Percentiles rank a stretch among this genome's conserved stretches.
Evolutionary conservation across 23 red algal genomes (phyloP).

Genomic region (Pyropia haitanensis): DNA sequence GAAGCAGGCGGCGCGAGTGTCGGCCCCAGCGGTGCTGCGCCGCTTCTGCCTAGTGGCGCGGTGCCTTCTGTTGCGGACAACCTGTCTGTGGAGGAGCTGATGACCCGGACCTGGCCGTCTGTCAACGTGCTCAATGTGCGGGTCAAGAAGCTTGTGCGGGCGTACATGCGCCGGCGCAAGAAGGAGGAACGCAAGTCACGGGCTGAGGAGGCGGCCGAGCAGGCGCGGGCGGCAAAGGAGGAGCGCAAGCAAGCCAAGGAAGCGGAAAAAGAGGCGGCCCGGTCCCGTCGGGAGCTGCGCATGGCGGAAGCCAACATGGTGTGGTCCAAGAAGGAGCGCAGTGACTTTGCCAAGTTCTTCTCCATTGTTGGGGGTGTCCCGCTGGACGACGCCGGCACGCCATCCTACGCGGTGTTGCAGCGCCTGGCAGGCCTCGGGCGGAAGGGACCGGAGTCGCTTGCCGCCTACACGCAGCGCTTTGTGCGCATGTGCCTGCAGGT

Average conservation of each 20-base stretch:
- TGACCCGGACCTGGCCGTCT: conserved; percentile 20
- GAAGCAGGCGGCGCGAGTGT: too few species aligned
- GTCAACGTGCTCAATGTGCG: conserved; percentile 29
- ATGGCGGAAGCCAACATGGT: conserved; percentile 5
- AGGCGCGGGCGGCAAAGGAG: conserved; percentile 2
- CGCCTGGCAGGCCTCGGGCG: conserved; percentile 15
- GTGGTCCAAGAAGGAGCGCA: conserved; percentile 55
- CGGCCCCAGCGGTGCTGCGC: too few species aligned
- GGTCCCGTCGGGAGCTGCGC: conserved; percentile 10
- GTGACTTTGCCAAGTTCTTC: conserved; percentile 45
- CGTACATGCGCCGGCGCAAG: conserved; percentile 23
- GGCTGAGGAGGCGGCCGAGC: conserved; percentile 23
- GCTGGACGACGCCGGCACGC: conserved; percentile 2
- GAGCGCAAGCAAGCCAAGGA: conserved; percentile 10
- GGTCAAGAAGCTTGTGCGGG: conserved; percentile 45
- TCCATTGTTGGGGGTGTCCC: conserved; percentile 30
- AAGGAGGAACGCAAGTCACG: conserved; percentile 8
- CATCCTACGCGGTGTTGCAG: conserved; percentile 9
- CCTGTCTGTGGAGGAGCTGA: conserved; percentile 5
- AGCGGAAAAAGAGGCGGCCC: conserved; percentile 8
- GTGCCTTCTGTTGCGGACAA: conserved; percentile 1
- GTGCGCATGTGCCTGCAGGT: conserved; percentile 22
- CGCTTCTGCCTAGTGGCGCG: too few species aligned
- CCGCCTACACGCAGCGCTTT: conserved; percentile 14
- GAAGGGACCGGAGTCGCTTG: conserved; percentile 19